Percentiles rank a stretch among this genome's conserved stretches.
These are phyloP conservation scores for Hippophae tibetana DNA, from an alignment of 306 rosid species.

Conservation along the genomic window DNA sequence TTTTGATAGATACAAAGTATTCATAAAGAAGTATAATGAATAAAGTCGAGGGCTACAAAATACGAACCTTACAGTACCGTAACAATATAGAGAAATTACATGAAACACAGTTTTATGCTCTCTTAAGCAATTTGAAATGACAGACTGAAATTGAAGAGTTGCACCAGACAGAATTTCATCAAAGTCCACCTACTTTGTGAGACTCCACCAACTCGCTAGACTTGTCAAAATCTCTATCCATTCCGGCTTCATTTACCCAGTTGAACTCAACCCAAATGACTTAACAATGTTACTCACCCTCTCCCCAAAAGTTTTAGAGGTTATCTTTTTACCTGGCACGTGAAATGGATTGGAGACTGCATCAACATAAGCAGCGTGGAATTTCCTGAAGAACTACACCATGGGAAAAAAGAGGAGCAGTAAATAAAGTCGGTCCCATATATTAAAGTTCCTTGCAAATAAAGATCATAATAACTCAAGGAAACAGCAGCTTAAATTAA, in stretches of 20 bases:
- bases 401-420: conserved; percentile 14
- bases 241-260: conserved; percentile 29
- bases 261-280: conserved; percentile 74
- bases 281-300: conserved; percentile 85
- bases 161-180: too few relatives aligned
- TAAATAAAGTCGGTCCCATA: not conserved
- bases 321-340: conserved; percentile 89
- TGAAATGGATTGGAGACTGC: conserved; percentile 94
- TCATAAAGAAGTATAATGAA: too few relatives aligned
- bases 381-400: conserved; percentile 74
- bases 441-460: not conserved
- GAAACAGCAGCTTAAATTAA: conserved; percentile 5
- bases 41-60: too few relatives aligned
- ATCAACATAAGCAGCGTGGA: conserved; percentile 81
- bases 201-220: not conserved
- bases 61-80: too few relatives aligned
- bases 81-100: too few relatives aligned
- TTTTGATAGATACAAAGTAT: too few relatives aligned
- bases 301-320: conserved; percentile 76
- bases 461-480: not conserved
- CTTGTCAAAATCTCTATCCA: not conserved
- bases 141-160: conserved; percentile 1
- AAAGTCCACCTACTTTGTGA: too few relatives aligned
- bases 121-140: too few relatives aligned
- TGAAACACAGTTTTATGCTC: too few relatives aligned